Evolutionary conservation across 106 monocot species (phyloP).

Genomic region (Dendrobium chrysotoxum): DNA sequence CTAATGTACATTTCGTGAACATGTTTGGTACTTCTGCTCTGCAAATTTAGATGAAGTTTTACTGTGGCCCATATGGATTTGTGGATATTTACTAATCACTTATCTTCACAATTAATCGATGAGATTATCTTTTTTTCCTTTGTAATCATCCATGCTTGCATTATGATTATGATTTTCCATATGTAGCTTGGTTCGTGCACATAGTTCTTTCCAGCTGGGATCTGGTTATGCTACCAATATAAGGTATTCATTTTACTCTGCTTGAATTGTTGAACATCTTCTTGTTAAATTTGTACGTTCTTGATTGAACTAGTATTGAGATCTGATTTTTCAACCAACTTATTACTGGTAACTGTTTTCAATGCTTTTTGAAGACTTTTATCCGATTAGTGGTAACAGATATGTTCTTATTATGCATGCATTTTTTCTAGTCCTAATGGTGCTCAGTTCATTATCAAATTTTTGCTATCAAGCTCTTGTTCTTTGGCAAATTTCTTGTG

Average conservation of each 20-base stretch:
- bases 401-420: no score
- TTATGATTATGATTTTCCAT: neutral
- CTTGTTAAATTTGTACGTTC: neutral
- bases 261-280: neutral
- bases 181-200: neutral
- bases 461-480: no score
- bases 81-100: neutral
- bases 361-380: neutral
- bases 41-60: neutral
- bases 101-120: neutral
- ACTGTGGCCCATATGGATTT: neutral
- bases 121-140: neutral
- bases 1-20: neutral
- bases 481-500: no score
- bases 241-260: neutral
- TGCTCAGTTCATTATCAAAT: no score
- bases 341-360: neutral
- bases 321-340: neutral
- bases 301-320: neutral
- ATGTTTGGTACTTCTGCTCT: neutral
- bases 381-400: neutral
- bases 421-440: no score
- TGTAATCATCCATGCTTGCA: neutral
- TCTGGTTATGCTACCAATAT: neutral
- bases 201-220: neutral